Percentiles rank a stretch among this genome's conserved stretches.
Evolutionary conservation across 306 rosid species (phyloP).

Genomic region (Psophocarpus tetragonolobus): DNA sequence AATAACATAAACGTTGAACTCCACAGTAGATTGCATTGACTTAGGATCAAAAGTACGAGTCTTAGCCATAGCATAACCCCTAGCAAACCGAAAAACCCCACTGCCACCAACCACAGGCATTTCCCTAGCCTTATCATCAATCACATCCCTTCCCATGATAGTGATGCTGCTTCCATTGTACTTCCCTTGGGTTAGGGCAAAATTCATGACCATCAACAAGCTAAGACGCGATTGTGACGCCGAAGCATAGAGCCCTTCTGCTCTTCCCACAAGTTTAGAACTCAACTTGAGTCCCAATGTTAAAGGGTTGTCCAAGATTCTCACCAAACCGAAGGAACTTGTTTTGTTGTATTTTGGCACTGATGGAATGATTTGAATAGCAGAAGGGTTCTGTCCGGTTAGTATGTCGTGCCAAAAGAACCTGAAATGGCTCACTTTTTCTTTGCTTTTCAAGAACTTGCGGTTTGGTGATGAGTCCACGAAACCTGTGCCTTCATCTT

Average conservation of each 20-base stretch:
- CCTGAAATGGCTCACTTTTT: conserved; percentile 47
- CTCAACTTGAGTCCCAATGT: conserved; percentile 38
- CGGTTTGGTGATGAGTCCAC: conserved; percentile 33
- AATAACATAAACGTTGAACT: conserved; percentile 47
- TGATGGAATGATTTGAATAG: conserved; percentile 23
- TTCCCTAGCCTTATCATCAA: conserved; percentile 45
- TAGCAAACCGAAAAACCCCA: conserved; percentile 65
- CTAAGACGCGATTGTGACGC: conserved; percentile 42
- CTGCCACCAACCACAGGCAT: conserved; percentile 76
- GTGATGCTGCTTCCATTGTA: conserved; percentile 63
- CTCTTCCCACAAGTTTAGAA: conserved; percentile 42
- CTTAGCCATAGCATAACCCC: conserved; percentile 51
- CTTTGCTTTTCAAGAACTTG: conserved; percentile 19
- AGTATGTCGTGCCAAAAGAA: conserved; percentile 64
- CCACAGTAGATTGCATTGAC: conserved; percentile 45
- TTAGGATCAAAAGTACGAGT: not conserved
- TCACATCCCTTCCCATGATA: conserved; percentile 50
- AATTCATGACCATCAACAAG: conserved; percentile 56
- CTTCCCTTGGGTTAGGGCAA: conserved; percentile 51
- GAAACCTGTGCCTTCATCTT: conserved; percentile 23
- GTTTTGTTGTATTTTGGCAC: conserved; percentile 17
- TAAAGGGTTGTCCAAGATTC: conserved; percentile 33
- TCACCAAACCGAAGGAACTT: conserved; percentile 28
- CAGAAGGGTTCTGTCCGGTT: conserved; percentile 30
- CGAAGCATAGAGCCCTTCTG: conserved; percentile 54